Evolutionary conservation across 371 early-diverging fungal genomes (phyloP), one percentile per base, ranked within the genome.

Genomic region (Caulochytrium protostelioides): DNA sequence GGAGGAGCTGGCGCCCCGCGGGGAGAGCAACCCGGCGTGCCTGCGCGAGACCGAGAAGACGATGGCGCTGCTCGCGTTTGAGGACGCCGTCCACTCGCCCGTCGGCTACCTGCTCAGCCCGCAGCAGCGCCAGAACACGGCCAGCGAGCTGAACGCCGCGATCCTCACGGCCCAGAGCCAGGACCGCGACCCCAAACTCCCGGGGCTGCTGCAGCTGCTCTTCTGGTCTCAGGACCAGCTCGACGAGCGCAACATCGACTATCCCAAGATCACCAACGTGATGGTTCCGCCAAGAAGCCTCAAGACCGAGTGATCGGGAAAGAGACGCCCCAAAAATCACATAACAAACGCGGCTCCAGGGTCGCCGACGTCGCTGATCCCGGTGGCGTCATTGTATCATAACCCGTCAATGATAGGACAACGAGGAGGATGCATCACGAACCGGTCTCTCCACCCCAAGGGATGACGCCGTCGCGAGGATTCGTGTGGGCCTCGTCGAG

Each of bases 31-130:
- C 63, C 90, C 89, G 6, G 89, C 84, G 51, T 79, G 90, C 49
- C 50, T 92, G 18, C 70, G 77, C 30, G 92, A 95, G 46, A 55
- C 92, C 26, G 97, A 95, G 45, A 62, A 72, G 17, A 86, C 92
- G 1, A 91, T 95, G 94, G 78, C 90, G 0, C 52, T 92, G 37
- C 54, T 95, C 32, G 90, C 86, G 6, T 94, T 89, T 55, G 84
- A 85, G 24, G 60, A 72, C 34, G 41, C 48, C 9, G 28, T 43
- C 17, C 43, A 50, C 30, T 72, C 70, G 3, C 89, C 91, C 17
- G 76, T 89, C 8, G 69, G 70, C 4, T 79, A 82, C 37, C 52
- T 92, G 37, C 54, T 90, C 37, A 82, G 83, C 37, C 69, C 76
- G 36, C 54, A 69, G 6, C 91, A 95, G 46, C 55, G 90, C 29